phyloP scores from a whole-genome alignment of 2,329 filamentous ascomycete species.

The Penicillium verrucosum region DNA sequence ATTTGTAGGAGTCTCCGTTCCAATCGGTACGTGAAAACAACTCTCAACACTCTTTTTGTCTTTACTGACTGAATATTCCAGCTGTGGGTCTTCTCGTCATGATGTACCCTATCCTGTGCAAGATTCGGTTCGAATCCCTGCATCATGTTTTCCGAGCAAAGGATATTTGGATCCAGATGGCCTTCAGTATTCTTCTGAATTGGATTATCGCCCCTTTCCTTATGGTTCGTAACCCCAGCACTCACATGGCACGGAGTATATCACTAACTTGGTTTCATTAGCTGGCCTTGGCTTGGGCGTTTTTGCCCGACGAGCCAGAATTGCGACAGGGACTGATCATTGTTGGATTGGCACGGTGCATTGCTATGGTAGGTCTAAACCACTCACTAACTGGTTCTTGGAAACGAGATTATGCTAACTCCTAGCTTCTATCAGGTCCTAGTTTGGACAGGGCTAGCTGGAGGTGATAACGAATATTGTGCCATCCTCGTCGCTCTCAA shows the following conservation, averaged over 20 bases:
- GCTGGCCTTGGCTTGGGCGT: constrained; percentile 51
- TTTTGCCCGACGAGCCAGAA: constrained; percentile 50
- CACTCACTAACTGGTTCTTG: too few relatives aligned
- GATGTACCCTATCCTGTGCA: constrained; percentile 94
- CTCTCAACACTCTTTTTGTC: neutral
- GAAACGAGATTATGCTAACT: constrained; percentile 1
- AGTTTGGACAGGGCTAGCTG: constrained; percentile 75
- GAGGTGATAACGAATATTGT: constrained; percentile 77
- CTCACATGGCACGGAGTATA: rapidly evolving
- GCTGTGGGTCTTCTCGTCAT: constrained; percentile 81
- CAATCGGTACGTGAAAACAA: constrained; percentile 53
- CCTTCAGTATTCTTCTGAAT: constrained; percentile 72
- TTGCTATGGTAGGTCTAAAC: constrained; percentile 68
- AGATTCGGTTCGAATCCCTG: constrained; percentile 74
- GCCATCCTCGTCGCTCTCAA: constrained; percentile 75
- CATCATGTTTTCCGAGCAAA: constrained; percentile 62
- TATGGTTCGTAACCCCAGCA: constrained; percentile 58
- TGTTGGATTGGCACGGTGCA: constrained; percentile 80
- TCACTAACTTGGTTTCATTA: neutral
- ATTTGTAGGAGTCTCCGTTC: constrained; percentile 68
- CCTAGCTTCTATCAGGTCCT: constrained; percentile 46
- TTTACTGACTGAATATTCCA: constrained; percentile 31
- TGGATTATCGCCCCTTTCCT: constrained; percentile 81
- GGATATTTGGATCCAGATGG: constrained; percentile 74
- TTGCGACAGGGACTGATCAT: constrained; percentile 68